These are phyloP conservation scores for Sparassis latifolia DNA, from an alignment of 1,284 basidiomycete genomes.

Conservation along the genomic window DNA sequence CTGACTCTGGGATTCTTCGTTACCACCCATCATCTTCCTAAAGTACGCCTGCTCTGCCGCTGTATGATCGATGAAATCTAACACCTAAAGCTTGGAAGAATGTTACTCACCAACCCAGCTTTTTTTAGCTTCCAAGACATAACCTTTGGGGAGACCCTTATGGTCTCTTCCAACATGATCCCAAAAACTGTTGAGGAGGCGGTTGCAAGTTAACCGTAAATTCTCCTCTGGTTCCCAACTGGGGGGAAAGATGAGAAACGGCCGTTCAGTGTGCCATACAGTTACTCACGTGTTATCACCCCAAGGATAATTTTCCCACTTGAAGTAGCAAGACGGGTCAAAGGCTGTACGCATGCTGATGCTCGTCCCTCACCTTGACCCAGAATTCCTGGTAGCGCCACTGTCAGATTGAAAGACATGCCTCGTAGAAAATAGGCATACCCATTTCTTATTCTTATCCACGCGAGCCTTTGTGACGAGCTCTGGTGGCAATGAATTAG, in stretches of 20 bases:
- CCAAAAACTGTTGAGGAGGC: conserved; percentile 59
- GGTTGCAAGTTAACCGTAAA: conserved; percentile 38
- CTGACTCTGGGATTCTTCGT: no score
- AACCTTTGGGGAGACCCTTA: conserved; percentile 42
- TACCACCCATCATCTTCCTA: no score
- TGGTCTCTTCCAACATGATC: conserved; percentile 49
- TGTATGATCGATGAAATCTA: no score
- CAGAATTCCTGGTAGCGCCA: no score
- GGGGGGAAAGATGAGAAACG: not conserved
- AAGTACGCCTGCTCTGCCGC: no score
- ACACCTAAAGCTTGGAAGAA: not conserved
- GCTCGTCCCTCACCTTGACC: no score
- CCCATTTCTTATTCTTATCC: conserved; percentile 32
- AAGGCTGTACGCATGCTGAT: not conserved
- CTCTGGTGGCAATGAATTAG: conserved; percentile 28
- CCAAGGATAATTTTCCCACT: conserved; percentile 48
- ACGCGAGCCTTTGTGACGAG: conserved; percentile 48
- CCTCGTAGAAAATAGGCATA: conserved; percentile 24
- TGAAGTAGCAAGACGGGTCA: conserved; percentile 9
- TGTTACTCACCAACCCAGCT: conserved; percentile 21
- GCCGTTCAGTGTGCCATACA: not conserved
- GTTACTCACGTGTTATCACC: conserved; percentile 38
- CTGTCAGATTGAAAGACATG: no score
- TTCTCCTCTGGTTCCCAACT: conserved; percentile 67
- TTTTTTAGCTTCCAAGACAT: conserved; percentile 31